Conservation (phyloP, 805 yeast species). For the Sugiyamaella marilandica region DNA sequence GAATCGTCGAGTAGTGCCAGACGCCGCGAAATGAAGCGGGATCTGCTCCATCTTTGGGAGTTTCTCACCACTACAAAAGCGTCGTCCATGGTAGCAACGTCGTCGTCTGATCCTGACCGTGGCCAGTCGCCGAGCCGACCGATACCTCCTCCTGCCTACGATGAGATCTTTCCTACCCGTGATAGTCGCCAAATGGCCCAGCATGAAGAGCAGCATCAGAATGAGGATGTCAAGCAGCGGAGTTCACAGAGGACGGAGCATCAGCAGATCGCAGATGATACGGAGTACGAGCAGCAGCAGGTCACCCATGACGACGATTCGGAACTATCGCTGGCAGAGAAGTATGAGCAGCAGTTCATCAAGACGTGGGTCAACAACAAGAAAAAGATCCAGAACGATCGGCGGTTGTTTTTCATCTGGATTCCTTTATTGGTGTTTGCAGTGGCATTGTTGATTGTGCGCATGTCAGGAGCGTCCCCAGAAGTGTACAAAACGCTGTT, state of each 20-base stretch:
- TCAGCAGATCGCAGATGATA: conserved; percentile 1
- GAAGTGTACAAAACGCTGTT: conserved; percentile 10
- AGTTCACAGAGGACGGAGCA: not conserved
- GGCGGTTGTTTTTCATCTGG: conserved; percentile 88
- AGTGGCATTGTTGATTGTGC: conserved; percentile 6
- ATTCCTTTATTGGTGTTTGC: conserved; percentile 58
- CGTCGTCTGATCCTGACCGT: conserved; percentile 1
- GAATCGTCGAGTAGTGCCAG: not conserved
- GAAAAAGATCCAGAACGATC: conserved; percentile 59
- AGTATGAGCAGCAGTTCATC: conserved; percentile 24
- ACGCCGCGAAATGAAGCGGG: not conserved
- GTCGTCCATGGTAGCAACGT: not conserved
- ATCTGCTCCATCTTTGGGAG: conserved; percentile 12
- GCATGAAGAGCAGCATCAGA: not conserved
- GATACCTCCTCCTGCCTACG: conserved; percentile 25
- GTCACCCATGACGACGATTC: not conserved
- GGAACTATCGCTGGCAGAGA: not conserved
- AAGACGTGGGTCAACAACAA: conserved; percentile 37
- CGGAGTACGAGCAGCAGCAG: not conserved
- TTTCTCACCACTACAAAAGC: conserved; percentile 11
- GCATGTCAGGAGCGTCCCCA: conserved; percentile 11
- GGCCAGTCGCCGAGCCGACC: conserved; percentile 9
- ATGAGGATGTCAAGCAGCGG: not conserved
- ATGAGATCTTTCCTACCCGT: conserved; percentile 24
- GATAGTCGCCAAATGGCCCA: conserved; percentile 1